Conservation (phyloP, 1,284 basidiomycete genomes). For the Tilletia horrida region DNA sequence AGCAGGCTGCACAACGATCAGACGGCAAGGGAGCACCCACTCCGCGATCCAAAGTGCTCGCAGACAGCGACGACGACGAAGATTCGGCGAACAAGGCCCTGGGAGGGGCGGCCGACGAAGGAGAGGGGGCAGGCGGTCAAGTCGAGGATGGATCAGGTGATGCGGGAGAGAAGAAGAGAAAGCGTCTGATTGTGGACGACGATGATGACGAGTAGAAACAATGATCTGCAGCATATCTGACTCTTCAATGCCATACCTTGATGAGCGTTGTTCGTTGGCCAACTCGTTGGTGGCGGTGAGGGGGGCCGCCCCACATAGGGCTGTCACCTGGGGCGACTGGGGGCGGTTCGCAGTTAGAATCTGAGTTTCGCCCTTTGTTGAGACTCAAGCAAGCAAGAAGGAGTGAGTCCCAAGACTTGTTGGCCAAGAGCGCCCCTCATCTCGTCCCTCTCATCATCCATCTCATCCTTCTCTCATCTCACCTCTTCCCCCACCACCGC, state of each 20-base stretch:
- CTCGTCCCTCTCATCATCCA: no score
- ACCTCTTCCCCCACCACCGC: background rate
- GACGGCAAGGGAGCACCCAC: background rate
- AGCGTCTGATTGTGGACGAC: constrained; percentile 1
- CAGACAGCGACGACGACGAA: constrained; percentile 11
- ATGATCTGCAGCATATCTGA: no score
- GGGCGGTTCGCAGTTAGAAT: no score
- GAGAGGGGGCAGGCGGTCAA: background rate
- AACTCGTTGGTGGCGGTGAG: no score
- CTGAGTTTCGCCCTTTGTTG: no score
- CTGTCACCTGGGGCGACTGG: no score
- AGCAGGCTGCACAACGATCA: background rate
- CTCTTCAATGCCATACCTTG: no score
- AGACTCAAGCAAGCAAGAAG: no score
- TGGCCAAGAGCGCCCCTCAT: no score
- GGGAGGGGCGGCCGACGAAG: background rate
- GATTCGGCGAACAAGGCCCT: background rate
- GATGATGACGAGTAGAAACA: background rate
- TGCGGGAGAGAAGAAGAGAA: background rate
- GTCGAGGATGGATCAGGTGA: background rate
- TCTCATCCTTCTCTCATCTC: background rate
- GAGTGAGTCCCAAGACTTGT: no score
- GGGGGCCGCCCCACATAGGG: no score
- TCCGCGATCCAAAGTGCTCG: background rate
- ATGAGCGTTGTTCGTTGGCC: no score